Evolutionary conservation across 1,284 basidiomycete genomes (phyloP).

Genomic region (Singerocomus rubriflavus): DNA sequence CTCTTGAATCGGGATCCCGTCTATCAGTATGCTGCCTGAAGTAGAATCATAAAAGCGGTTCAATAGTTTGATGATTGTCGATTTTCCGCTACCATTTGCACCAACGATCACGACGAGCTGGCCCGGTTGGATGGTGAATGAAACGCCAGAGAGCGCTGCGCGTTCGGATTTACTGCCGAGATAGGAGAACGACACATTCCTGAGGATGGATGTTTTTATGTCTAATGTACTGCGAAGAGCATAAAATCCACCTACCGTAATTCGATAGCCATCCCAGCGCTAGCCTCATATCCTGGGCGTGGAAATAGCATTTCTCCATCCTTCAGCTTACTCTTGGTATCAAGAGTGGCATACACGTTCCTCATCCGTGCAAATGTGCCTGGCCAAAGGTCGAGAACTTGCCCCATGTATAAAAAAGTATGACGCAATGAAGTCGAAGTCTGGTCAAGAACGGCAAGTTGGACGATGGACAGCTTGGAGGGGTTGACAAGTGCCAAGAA

Average conservation of each 20-base stretch:
- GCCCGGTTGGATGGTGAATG: slow-evolving; percentile 43
- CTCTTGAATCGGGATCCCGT: slow-evolving; percentile 46
- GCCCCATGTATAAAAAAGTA: slow-evolving; percentile 15
- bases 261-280: slow-evolving; percentile 37
- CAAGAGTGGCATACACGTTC: slow-evolving; percentile 19
- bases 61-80: slow-evolving; percentile 78
- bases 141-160: slow-evolving; percentile 39
- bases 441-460: slow-evolving; percentile 35
- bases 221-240: no score
- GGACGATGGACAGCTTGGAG: slow-evolving; percentile 32
- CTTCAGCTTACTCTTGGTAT: slow-evolving; percentile 18
- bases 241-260: slow-evolving; percentile 25
- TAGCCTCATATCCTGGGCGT: slow-evolving; percentile 18
- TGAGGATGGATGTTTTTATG: slow-evolving; percentile 9
- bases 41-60: slow-evolving; percentile 82
- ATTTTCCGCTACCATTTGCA: slow-evolving; percentile 85
- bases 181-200: slow-evolving; percentile 47
- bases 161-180: slow-evolving; percentile 39
- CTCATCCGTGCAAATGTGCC: slow-evolving; percentile 13
- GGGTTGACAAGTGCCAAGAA: slow-evolving; percentile 33
- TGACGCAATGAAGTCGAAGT: slow-evolving; percentile 25
- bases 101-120: slow-evolving; percentile 68
- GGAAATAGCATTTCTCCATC: slow-evolving; percentile 24
- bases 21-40: slow-evolving; percentile 60
- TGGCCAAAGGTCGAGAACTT: slow-evolving; percentile 8